Conservation (phyloP, 176 grass and related monocot genomes). For the Oryza meridionalis region DNA sequence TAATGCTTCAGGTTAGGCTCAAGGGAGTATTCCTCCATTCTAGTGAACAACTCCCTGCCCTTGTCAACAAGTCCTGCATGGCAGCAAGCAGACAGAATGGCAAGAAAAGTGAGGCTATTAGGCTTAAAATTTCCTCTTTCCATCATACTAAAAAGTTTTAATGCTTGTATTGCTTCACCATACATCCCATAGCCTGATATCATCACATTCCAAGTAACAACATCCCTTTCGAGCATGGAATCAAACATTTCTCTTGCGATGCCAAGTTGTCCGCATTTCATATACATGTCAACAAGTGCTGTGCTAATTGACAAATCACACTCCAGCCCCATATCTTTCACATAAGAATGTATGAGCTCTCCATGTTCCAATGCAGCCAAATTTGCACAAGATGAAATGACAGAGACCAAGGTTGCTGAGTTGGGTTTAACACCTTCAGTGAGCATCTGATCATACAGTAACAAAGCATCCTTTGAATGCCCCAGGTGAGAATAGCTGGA, state of each 20-base stretch:
- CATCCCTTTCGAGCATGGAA: conserved; percentile 67
- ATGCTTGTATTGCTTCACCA: conserved; percentile 60
- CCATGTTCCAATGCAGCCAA: conserved; percentile 52
- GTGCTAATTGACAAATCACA: conserved; percentile 57
- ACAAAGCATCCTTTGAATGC: conserved; percentile 52
- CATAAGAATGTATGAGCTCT: conserved; percentile 56
- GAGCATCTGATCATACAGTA: conserved; percentile 64
- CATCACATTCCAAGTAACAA: conserved; percentile 82
- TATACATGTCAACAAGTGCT: conserved; percentile 73
- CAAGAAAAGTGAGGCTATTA: conserved; percentile 68
- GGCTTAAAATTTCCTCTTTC: conserved; percentile 41
- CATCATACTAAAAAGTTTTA: conserved; percentile 66
- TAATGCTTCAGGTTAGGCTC: conserved; percentile 74
- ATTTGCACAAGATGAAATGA: conserved; percentile 65
- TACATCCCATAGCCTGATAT: conserved; percentile 80
- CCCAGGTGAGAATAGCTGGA: conserved; percentile 60
- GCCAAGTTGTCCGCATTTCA: conserved; percentile 70
- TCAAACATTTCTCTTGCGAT: conserved; percentile 60
- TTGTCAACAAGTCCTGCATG: conserved; percentile 66
- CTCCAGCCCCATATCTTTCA: conserved; percentile 57
- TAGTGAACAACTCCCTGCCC: conserved; percentile 54
- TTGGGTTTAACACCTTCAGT: conserved; percentile 58
- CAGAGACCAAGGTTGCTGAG: conserved; percentile 51
- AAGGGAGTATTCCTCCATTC: conserved; percentile 55
- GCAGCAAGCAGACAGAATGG: conserved; percentile 73